Evolutionary conservation across 345 rosid species (phyloP), one percentile per base, ranked within the genome.

Genomic region (Populus ilicifolia): DNA sequence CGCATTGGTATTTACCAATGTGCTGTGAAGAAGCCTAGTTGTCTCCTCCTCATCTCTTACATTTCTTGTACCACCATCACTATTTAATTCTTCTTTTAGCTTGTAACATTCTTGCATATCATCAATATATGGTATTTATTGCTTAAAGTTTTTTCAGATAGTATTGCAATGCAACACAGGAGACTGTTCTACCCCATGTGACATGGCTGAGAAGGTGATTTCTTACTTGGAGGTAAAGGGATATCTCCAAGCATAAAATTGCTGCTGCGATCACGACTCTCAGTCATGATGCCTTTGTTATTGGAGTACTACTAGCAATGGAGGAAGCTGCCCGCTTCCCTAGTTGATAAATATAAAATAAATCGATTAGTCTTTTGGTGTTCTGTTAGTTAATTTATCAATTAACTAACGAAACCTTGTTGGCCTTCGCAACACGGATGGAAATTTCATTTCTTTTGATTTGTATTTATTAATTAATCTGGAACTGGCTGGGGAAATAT

Each of bases 161-260:
- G 54, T 30, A 41, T 43, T 81, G 65, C 33, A 43, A 74, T 74
- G 72, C 71, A 17, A 81, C 38, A 64, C 29, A 2, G 76, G 73
- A 38, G 80, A 78, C 75, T 69, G 67, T 74, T 27, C 54, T 69
- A 73, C 70, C 41, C 81, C 81, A 5, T 6, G 5, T 18, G 78
- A 70, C 8, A 74, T 81, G 84, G 84, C 84, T 13, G 73, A 44
- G 11, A 39, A 70, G 56, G 81, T 81, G n/a, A 20, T 74, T 38
- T 70, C 35, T 12, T 78, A 77, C 75, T 35, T 81, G 75, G 76
- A 81, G 71, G 56, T 52, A 16, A 78, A 81, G 23, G 84, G 79
- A 1, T 78, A 70, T 74, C 81, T 81, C 33, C 72, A 52, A 6
- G 81, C 81, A 33, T 78, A 54, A 70, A 18, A 72, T 8, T n/a